Evolutionary conservation across 2,329 filamentous ascomycete genomes (phyloP).

Genomic region (Teratosphaeria epicoccoides): DNA sequence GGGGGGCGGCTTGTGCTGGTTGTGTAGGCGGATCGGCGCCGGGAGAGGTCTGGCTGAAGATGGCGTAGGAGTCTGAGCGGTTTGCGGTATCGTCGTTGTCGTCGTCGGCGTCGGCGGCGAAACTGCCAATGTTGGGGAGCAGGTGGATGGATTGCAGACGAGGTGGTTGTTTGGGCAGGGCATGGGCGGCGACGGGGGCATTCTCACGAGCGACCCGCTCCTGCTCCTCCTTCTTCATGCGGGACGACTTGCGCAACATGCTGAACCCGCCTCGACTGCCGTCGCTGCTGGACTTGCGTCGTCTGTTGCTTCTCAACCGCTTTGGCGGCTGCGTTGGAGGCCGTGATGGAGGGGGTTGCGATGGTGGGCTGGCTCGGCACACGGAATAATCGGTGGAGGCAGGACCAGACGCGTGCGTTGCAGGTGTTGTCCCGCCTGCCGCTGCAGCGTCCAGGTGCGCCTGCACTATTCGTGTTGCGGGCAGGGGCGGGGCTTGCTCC

Average conservation of each 20-base stretch:
- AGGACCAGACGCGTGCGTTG: too few relatives aligned
- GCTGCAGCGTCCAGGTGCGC: conserved; percentile 3
- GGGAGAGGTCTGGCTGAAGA: conserved; percentile 36
- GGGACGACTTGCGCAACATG: conserved; percentile 27
- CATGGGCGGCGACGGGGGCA: conserved; percentile 11
- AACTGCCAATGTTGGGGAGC: conserved; percentile 43
- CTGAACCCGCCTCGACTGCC: background rate
- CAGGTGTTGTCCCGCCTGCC: background rate
- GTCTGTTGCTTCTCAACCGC: background rate
- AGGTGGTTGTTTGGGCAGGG: conserved; percentile 50
- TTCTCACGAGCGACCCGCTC: conserved; percentile 3
- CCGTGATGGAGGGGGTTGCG: background rate
- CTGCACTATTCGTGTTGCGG: conserved; percentile 7
- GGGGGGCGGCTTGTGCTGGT: background rate
- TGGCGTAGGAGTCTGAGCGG: conserved; percentile 52
- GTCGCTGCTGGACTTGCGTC: background rate
- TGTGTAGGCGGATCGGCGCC: conserved; percentile 26
- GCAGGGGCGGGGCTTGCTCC: conserved; percentile 1
- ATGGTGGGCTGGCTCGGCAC: too few relatives aligned
- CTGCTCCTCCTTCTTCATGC: conserved; percentile 21
- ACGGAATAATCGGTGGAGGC: too few relatives aligned
- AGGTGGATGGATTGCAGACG: conserved; percentile 40
- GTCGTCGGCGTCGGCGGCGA: conserved; percentile 58
- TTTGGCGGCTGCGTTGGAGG: too few relatives aligned
- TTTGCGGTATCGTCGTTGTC: conserved; percentile 15